phyloP scores from a whole-genome alignment of 495 filamentous ascomycete genomes.

The Hypoxylon subgilvum region DNA sequence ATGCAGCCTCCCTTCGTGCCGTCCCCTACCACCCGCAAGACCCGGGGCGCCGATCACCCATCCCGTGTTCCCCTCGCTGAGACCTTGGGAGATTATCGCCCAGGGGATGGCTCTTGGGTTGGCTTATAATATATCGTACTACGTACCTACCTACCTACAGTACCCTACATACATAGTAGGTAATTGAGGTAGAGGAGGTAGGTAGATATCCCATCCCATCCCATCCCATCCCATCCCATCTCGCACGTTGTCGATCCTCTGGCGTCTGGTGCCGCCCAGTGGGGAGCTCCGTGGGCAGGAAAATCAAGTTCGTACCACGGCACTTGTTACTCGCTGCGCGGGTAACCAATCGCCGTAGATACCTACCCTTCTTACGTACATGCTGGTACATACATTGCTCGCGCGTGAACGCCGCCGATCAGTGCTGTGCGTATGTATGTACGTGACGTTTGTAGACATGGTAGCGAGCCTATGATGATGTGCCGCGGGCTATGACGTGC shows the following conservation, averaged over 20 bases:
- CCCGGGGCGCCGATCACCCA: slow-evolving; percentile 36
- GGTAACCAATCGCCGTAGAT: slow-evolving; percentile 10
- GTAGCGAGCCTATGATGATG: slow-evolving; percentile 3
- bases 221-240: not conserved
- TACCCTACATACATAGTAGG: not conserved
- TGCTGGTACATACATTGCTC: too few relatives aligned
- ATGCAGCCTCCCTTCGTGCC: slow-evolving; percentile 38
- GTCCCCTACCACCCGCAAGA: slow-evolving; percentile 19
- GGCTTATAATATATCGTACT: not conserved
- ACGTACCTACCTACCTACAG: not conserved
- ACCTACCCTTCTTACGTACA: too few relatives aligned
- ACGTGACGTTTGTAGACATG: too few relatives aligned
- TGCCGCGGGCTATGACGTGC: slow-evolving; percentile 21
- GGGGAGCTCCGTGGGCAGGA: slow-evolving; percentile 24
- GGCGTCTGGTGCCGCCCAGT: slow-evolving; percentile 16
- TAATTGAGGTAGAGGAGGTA: not conserved
- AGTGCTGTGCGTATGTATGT: slow-evolving; percentile 6
- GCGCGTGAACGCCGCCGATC: slow-evolving; percentile 22
- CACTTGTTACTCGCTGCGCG: slow-evolving; percentile 9
- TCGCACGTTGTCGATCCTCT: slow-evolving; percentile 32
- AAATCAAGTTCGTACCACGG: slow-evolving; percentile 27
- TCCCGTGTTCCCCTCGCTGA: slow-evolving; percentile 24
- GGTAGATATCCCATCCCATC: not conserved
- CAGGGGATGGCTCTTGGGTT: slow-evolving; percentile 4
- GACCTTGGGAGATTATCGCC: slow-evolving; percentile 24